Conservation (phyloP, 2,329 filamentous ascomycete genomes). For the Coniochaeta hoffmannii region DNA sequence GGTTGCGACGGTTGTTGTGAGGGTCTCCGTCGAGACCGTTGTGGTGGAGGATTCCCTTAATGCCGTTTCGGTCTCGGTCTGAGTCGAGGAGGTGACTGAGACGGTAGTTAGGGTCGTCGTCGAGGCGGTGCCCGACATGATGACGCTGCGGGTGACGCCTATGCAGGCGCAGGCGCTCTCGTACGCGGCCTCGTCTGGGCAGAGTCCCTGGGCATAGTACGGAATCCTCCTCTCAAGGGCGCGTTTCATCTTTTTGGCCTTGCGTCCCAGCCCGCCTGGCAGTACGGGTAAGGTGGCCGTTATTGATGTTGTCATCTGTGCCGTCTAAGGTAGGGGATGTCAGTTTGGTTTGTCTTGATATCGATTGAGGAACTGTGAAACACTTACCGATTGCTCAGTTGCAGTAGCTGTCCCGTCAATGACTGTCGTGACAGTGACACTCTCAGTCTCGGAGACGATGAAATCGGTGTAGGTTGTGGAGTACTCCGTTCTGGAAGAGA, state of each 20-base stretch:
- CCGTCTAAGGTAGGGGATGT: background rate
- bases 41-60: background rate
- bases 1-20: background rate
- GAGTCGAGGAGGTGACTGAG: background rate
- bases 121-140: background rate
- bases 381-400: background rate
- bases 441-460: background rate
- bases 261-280: background rate
- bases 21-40: background rate
- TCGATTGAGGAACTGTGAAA: background rate
- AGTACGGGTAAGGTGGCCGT: background rate
- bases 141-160: background rate
- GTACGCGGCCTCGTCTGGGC: background rate
- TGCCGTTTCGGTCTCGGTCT: background rate
- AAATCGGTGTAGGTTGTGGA: background rate
- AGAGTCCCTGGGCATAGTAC: background rate
- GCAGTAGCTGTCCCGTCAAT: background rate
- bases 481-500: background rate
- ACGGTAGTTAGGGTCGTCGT: background rate
- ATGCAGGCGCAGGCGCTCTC: background rate
- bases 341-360: too few relatives aligned
- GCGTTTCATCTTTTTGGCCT: background rate
- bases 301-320: background rate
- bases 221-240: background rate
- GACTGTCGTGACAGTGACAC: background rate